A percentile compares a stretch with the other conserved stretches of the same genome.
Conservation (phyloP, 225 moss, liverwort and hornwort species). For the Thuidium tamariscinum region DNA sequence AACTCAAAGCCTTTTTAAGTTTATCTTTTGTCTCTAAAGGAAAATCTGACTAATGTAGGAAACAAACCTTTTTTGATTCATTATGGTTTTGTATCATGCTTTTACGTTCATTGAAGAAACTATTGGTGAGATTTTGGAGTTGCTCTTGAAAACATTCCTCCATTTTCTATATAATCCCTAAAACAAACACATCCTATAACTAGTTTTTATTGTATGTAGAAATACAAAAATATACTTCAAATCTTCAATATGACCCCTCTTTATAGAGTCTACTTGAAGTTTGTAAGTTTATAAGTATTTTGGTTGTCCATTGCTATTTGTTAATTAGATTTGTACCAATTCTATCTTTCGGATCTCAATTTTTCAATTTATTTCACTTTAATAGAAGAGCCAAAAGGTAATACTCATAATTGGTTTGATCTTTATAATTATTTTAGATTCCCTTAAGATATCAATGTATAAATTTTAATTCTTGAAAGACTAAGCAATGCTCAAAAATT, state of each 20-base stretch:
- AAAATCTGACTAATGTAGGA: neutral
- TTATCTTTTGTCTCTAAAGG: neutral
- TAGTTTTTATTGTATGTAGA: neutral
- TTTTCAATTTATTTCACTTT: neutral
- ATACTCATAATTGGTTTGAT: neutral
- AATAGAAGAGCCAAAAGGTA: neutral
- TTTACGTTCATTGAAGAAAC: constrained; percentile 30
- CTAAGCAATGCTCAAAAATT: neutral
- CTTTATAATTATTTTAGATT: neutral
- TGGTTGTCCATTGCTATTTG: neutral
- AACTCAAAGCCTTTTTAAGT: neutral
- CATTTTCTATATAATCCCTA: constrained; percentile 16
- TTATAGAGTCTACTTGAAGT: neutral
- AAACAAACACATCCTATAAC: neutral
- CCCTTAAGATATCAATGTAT: neutral
- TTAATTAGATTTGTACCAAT: neutral
- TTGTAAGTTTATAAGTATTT: neutral
- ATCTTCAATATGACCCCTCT: neutral
- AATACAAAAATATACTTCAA: neutral
- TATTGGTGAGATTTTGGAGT: constrained; percentile 29
- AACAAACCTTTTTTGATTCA: neutral
- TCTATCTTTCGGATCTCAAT: neutral
- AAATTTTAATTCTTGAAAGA: neutral
- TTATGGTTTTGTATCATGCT: constrained; percentile 12
- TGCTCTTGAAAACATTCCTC: constrained; percentile 41